A percentile compares a stretch with the other conserved stretches of the same genome.
Conservation (phyloP, 2,329 filamentous ascomycete genomes). For the Aspergillus spinulosporus region DNA sequence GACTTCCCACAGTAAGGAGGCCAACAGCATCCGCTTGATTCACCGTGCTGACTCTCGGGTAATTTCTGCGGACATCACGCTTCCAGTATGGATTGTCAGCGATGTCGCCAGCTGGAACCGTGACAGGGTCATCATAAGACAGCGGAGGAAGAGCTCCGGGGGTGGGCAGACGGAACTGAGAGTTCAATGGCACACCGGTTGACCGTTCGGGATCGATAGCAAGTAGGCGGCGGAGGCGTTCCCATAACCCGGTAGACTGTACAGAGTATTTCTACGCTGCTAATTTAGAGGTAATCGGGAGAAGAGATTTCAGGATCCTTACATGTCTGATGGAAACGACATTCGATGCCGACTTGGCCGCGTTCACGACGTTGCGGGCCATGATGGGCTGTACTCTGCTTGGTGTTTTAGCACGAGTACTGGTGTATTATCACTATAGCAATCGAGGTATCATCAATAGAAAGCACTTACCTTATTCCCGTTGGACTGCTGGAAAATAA, state of each 20-base stretch:
- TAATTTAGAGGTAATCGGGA: too few species aligned
- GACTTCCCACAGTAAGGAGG: constrained; percentile 81
- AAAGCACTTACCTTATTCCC: not conserved
- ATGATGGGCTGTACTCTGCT: constrained; percentile 33
- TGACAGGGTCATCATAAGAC: constrained; percentile 78
- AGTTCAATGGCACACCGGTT: constrained; percentile 88
- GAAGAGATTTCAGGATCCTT: constrained; percentile 4
- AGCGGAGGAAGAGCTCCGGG: constrained; percentile 71
- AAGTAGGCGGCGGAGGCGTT: constrained; percentile 72
- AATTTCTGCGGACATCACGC: constrained; percentile 79
- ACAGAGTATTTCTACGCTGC: constrained; percentile 84
- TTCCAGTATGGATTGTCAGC: constrained; percentile 97
- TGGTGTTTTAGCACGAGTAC: constrained; percentile 10
- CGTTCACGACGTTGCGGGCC: constrained; percentile 40
- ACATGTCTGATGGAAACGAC: constrained; percentile 42
- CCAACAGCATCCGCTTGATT: constrained; percentile 82
- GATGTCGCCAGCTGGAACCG: constrained; percentile 78
- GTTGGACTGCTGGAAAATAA: not conserved
- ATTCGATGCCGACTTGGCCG: constrained; percentile 41
- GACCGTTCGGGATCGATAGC: constrained; percentile 86
- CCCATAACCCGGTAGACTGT: constrained; percentile 87
- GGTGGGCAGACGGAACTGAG: constrained; percentile 83
- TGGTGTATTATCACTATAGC: not conserved
- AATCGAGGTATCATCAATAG: not conserved
- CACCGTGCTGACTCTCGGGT: constrained; percentile 77